Conservation (phyloP, 768 basidiomycete genomes). For the Sutorius australiensis region DNA sequence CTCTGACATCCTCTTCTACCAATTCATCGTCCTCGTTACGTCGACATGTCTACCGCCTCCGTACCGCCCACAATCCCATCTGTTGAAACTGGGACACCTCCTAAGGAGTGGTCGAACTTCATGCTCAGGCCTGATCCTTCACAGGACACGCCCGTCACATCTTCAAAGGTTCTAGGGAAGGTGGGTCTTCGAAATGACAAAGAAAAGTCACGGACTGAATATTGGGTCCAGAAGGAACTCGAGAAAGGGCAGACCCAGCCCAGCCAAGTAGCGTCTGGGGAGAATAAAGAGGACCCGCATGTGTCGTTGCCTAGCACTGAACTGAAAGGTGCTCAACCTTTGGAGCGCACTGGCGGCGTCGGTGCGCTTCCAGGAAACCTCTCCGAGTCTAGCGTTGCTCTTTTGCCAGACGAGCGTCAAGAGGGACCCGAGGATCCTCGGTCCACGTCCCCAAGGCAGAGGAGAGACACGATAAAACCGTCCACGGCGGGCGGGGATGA, state of each 20-base stretch:
- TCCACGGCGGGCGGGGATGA: not conserved
- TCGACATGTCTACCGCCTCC: slow-evolving; percentile 10
- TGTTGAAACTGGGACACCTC: slow-evolving; percentile 15
- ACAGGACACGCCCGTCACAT: slow-evolving; percentile 3
- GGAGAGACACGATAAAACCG: slow-evolving; percentile 17
- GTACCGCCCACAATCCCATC: slow-evolving; percentile 17
- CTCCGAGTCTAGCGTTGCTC: slow-evolving; percentile 45
- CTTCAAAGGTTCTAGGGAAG: not conserved
- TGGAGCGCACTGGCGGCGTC: slow-evolving; percentile 37
- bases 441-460: slow-evolving; percentile 6
- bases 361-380: slow-evolving; percentile 47
- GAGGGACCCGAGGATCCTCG: slow-evolving; percentile 7
- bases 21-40: not conserved
- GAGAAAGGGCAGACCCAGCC: slow-evolving; percentile 1
- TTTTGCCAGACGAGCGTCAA: slow-evolving; percentile 45
- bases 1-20: not conserved
- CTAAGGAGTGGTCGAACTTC: slow-evolving; percentile 18
- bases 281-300: not conserved
- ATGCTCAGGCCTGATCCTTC: slow-evolving; percentile 11
- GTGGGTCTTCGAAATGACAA: not conserved
- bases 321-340: slow-evolving; percentile 30
- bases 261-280: slow-evolving; percentile 4
- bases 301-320: slow-evolving; percentile 37
- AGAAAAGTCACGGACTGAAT: not conserved
- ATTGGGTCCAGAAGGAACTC: not conserved